These are phyloP conservation scores for Gossypium laxum DNA, from an alignment of 441 rosid genomes.

Conservation along the genomic window DNA sequence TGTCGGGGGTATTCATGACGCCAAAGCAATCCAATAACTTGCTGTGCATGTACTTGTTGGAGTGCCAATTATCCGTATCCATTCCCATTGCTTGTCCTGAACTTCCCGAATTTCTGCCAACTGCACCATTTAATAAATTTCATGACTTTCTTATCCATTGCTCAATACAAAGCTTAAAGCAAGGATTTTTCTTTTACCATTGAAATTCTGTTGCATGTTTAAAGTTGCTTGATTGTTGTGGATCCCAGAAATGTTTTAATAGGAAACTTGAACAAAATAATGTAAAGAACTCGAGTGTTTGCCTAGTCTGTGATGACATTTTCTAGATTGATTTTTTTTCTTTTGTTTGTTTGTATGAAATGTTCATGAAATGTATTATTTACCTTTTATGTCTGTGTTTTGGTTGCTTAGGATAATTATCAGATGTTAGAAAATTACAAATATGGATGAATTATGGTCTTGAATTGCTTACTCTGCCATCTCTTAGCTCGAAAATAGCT, in stretches of 20 bases:
- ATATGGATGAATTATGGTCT: not conserved
- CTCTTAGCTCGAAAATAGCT: constrained; percentile 53
- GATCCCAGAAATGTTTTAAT: not conserved
- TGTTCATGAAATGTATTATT: not conserved
- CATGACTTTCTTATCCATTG: not conserved
- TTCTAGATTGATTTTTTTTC: not conserved
- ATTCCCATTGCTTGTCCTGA: constrained; percentile 38
- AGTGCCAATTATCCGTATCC: constrained; percentile 47
- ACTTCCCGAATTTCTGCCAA: constrained; percentile 43
- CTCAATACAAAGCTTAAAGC: not conserved
- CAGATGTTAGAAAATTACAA: not conserved
- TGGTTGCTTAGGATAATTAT: not conserved
- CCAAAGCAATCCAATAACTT: constrained; percentile 51
- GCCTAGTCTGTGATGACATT: not conserved
- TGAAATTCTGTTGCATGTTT: not conserved
- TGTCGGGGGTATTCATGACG: constrained; percentile 25
- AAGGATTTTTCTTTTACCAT: not conserved
- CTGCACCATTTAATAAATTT: constrained; percentile 23
- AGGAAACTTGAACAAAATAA: not conserved
- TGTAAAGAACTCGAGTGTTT: not conserved
- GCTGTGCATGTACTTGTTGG: constrained; percentile 42
- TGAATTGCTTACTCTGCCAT: constrained; percentile 52
- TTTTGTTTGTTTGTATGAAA: not conserved
- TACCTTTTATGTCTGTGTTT: not conserved
- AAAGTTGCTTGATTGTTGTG: not conserved